A percentile compares a stretch with the other conserved stretches of the same genome.
These are phyloP conservation scores for Chloranthus sessilifolius DNA, from an alignment of 164 flowering plant genomes.

Conservation along the genomic window DNA sequence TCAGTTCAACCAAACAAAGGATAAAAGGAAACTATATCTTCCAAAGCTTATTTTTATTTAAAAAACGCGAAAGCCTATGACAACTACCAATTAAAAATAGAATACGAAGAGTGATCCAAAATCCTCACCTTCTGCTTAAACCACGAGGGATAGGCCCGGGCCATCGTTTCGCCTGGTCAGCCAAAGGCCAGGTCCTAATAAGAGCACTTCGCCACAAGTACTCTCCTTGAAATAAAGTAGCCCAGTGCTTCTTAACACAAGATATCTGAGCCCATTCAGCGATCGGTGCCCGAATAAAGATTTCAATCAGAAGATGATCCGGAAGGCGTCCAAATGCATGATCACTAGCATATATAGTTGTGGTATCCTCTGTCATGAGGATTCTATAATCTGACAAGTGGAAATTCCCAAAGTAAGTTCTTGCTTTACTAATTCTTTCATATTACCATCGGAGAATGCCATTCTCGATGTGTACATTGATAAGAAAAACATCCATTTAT, in stretches of 20 bases:
- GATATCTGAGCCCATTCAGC: conserved; percentile 55
- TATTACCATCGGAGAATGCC: neutral
- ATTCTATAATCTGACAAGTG: conserved; percentile 16
- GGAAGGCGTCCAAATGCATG: conserved; percentile 56
- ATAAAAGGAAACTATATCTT: too few species aligned
- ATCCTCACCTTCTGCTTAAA: conserved; percentile 49
- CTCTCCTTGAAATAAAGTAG: conserved; percentile 55
- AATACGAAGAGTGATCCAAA: neutral
- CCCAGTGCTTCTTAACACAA: conserved; percentile 72
- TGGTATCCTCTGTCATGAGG: conserved; percentile 24
- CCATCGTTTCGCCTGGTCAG: conserved; percentile 51
- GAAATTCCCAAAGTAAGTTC: neutral
- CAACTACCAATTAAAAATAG: too few species aligned
- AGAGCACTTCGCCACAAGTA: conserved; percentile 76
- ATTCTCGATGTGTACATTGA: neutral
- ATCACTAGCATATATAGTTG: conserved; percentile 22
- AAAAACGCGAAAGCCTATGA: too few species aligned
- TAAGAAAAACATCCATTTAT: conserved; percentile 1
- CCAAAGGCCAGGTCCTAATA: conserved; percentile 46
- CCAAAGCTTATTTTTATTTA: too few species aligned
- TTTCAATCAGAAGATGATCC: conserved; percentile 70
- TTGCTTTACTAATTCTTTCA: neutral
- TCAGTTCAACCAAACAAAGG: too few species aligned
- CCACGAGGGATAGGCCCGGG: conserved; percentile 87
- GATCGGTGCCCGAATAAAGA: conserved; percentile 58